Evolutionary conservation across 495 filamentous ascomycete species (phyloP).

Genomic region (Aspergillus steynii): DNA sequence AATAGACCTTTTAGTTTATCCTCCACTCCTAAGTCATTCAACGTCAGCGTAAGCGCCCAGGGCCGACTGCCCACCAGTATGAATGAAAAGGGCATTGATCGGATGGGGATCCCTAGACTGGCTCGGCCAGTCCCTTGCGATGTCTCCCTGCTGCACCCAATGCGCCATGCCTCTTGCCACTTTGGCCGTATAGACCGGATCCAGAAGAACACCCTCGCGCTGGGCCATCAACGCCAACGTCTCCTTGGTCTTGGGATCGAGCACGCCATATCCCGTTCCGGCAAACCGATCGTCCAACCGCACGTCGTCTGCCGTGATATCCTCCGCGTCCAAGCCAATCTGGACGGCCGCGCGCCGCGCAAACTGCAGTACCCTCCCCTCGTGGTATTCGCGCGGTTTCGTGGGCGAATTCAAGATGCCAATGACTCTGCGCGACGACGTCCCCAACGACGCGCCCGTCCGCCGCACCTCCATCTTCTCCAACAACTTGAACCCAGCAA

Average conservation of each 20-base stretch:
- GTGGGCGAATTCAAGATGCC: slow-evolving; percentile 41
- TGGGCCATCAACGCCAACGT: slow-evolving; percentile 28
- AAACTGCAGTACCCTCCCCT: slow-evolving; percentile 34
- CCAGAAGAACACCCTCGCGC: slow-evolving; percentile 32
- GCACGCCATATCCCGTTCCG: slow-evolving; percentile 35
- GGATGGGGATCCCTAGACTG: slow-evolving; percentile 7
- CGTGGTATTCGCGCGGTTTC: slow-evolving; percentile 28
- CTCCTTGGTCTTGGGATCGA: slow-evolving; percentile 28
- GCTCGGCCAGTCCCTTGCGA: slow-evolving; percentile 17
- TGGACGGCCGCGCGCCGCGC: slow-evolving; percentile 28
- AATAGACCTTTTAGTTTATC: slow-evolving; percentile 8
- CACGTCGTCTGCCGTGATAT: slow-evolving; percentile 35
- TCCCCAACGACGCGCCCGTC: background rate
- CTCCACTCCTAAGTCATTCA: slow-evolving; percentile 2
- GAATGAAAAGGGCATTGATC: slow-evolving; percentile 42
- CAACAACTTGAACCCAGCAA: slow-evolving; percentile 40
- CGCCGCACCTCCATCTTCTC: slow-evolving; percentile 23
- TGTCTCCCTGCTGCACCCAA: slow-evolving; percentile 27
- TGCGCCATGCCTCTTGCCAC: slow-evolving; percentile 34
- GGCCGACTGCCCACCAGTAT: slow-evolving; percentile 43
- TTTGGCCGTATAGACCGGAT: slow-evolving; percentile 44
- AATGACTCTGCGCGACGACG: slow-evolving; percentile 25
- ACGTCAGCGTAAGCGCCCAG: slow-evolving; percentile 36
- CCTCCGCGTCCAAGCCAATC: slow-evolving; percentile 30
- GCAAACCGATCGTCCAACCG: slow-evolving; percentile 37